Percentiles rank a stretch among this genome's conserved stretches.
Conservation (phyloP, 1,139 yeast species). For the Scheffersomyces titani region DNA sequence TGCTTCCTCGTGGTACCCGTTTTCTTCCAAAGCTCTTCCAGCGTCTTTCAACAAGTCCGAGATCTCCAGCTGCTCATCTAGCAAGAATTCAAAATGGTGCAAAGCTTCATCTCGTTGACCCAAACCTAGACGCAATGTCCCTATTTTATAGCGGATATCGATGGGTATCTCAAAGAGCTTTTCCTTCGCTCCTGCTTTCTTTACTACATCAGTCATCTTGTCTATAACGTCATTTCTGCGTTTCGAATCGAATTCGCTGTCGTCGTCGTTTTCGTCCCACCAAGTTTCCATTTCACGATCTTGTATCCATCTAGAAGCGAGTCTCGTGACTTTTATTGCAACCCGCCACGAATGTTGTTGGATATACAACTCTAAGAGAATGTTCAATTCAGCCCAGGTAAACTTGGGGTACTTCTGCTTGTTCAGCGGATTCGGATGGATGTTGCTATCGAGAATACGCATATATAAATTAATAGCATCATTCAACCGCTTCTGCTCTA, state of each 20-base stretch:
- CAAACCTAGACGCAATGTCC: constrained; percentile 67
- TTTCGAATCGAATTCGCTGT: constrained; percentile 73
- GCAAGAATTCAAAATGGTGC: constrained; percentile 62
- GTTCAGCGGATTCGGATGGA: constrained; percentile 30
- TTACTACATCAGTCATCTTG: constrained; percentile 9
- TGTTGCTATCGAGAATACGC: constrained; percentile 61
- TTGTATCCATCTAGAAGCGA: constrained; percentile 83
- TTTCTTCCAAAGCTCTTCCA: constrained; percentile 69
- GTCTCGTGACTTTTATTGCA: constrained; percentile 66
- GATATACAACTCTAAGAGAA: constrained; percentile 74
- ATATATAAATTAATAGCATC: constrained; percentile 83
- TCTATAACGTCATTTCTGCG: constrained; percentile 49
- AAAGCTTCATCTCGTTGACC: constrained; percentile 71
- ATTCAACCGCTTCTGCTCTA: constrained; percentile 69
- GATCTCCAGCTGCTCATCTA: constrained; percentile 56
- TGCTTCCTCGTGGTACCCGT: constrained; percentile 73
- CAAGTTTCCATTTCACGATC: constrained; percentile 67
- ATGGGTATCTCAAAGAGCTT: constrained; percentile 63
- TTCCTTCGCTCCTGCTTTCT: constrained; percentile 26
- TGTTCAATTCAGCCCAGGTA: constrained; percentile 88
- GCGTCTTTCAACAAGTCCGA: constrained; percentile 77
- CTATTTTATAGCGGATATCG: constrained; percentile 82
- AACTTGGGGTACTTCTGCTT: constrained; percentile 47
- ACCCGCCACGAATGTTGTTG: constrained; percentile 63
- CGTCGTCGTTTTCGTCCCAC: constrained; percentile 81